Evolutionary conservation across 1,139 yeast genomes (phyloP), one percentile per base, ranked within the genome.

Genomic region (Trichomonascaceae sp.): DNA sequence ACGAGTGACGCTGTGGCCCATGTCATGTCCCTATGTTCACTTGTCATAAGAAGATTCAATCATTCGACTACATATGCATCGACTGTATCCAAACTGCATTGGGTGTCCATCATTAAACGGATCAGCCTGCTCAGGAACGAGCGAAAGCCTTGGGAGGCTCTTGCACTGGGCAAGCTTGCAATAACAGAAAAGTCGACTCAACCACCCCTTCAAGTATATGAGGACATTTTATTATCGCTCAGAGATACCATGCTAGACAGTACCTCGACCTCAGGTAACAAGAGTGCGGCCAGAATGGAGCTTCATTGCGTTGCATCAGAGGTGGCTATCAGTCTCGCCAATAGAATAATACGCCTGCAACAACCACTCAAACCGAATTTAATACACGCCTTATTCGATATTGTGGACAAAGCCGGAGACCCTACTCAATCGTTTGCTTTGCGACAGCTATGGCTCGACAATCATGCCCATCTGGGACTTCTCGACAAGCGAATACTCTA

Each of bases 401-500:
- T 20, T 6, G 11, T 6, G 11, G 23, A 20, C 23, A 6, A 11
- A 20, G 9, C 23, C 23, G 9, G 9, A 8, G 23, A 20, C 6
- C 23, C 23, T 20, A 20, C 11, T 20, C 23, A 11, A 11, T 20
- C 9, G 26, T 17, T 11, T 20, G 23, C 6, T 20, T 20, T 6
- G 9, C 23, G 23, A 6, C 23, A 20, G 11, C 11, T 11, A 6
- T 20, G 11, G 6, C 14, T 22, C 28, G 20, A 22, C 13, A 26
- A 32, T 9, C 14, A 26, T 3, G 16, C 28, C 22, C 28, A 26
- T 31, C 15, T 29, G 32, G 28, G 16, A 16, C 8, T 11, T 11
- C 23, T 20, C 11, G 23, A 20, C 6, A 20, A 26, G 16, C 30
- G 36, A 26, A 34, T 33, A n/a, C 27, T 33, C 32, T 20, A 37